phyloP scores from a whole-genome alignment of 768 basidiomycete species.

The Kwoniella botswanensis region DNA sequence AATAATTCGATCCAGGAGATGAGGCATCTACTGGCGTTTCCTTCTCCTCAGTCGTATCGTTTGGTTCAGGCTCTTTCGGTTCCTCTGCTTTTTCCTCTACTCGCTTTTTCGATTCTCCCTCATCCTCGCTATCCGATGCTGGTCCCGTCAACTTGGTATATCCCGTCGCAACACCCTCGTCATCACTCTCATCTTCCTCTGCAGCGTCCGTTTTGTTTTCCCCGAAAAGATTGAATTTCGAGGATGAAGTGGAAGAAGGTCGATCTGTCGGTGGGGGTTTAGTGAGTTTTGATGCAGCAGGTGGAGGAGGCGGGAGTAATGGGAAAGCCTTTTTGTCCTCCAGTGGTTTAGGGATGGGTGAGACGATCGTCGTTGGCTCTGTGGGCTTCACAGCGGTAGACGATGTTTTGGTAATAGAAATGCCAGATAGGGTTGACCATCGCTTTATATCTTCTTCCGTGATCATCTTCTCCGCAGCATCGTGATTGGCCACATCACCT shows the following conservation, averaged over 20 bases:
- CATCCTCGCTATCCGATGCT: constrained; percentile 36
- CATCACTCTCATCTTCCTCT: constrained; percentile 33
- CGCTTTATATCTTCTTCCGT: constrained; percentile 36
- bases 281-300: constrained; percentile 20
- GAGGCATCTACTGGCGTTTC: neutral
- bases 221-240: constrained; percentile 34
- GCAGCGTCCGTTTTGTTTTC: neutral
- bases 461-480: constrained; percentile 33
- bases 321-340: constrained; percentile 24
- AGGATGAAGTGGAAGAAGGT: constrained; percentile 7
- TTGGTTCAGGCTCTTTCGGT: neutral
- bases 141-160: constrained; percentile 42
- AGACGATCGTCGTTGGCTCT: neutral
- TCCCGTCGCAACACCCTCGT: constrained; percentile 35
- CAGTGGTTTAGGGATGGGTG: constrained; percentile 1
- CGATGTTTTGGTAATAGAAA: constrained; percentile 17
- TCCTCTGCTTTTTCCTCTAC: constrained; percentile 13
- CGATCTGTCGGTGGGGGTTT: constrained; percentile 20
- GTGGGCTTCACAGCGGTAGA: neutral
- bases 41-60: neutral
- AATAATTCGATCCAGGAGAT: neutral
- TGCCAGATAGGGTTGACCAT: constrained; percentile 44
- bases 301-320: constrained; percentile 28
- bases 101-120: constrained; percentile 17
- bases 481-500: constrained; percentile 38